These are phyloP conservation scores for Rhypophila decipiens DNA, from an alignment of 495 filamentous ascomycete species.

Conservation along the genomic window DNA sequence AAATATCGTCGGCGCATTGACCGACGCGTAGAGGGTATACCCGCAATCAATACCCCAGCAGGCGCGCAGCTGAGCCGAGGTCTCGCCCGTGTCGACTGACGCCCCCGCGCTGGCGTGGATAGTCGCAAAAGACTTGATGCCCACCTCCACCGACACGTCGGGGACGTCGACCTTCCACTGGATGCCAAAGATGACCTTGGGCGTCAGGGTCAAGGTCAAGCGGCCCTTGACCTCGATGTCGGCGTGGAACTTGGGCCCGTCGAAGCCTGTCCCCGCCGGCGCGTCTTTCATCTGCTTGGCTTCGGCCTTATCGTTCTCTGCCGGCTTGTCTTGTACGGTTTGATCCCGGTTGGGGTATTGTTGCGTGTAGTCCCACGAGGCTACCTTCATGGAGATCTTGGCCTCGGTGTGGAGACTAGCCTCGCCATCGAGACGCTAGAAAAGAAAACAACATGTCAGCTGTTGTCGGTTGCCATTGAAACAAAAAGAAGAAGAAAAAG, in stretches of 20 bases:
- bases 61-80: too few relatives aligned
- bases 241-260: neutral
- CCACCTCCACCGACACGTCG: neutral
- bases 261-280: neutral
- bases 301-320: neutral
- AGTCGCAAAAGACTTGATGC: neutral
- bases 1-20: neutral
- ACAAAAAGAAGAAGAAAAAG: too few relatives aligned
- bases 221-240: neutral
- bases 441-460: too few relatives aligned
- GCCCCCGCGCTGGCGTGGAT: neutral
- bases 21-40: too few relatives aligned
- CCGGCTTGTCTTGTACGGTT: too few relatives aligned
- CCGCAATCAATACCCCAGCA: too few relatives aligned
- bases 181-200: neutral
- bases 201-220: neutral
- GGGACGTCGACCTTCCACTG: neutral
- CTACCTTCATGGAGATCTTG: neutral
- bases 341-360: neutral
- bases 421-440: constrained; percentile 10
- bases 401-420: neutral
- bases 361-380: neutral
- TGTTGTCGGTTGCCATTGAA: too few relatives aligned
- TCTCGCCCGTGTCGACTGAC: too few relatives aligned
- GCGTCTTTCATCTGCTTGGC: neutral